A percentile compares a stretch with the other conserved stretches of the same genome.
phyloP scores from a whole-genome alignment of 495 filamentous ascomycete species.

The Aspergillus carlsbadensis region DNA sequence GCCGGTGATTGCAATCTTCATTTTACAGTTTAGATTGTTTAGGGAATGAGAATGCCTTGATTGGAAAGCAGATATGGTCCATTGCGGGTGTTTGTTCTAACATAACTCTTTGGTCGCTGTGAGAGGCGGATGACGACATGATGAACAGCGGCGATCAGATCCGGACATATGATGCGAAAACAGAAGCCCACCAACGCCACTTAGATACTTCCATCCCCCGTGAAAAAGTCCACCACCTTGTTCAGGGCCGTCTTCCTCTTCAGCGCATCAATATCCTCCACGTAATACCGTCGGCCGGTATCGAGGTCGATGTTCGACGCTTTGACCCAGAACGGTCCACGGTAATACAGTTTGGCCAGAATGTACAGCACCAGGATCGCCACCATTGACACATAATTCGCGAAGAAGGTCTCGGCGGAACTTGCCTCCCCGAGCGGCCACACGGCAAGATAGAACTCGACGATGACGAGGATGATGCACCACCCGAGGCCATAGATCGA shows the following conservation, averaged over 20 bases:
- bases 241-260: background rate
- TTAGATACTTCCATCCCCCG: slow-evolving; percentile 1
- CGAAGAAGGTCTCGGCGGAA: slow-evolving; percentile 27
- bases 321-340: slow-evolving; percentile 29
- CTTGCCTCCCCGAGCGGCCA: slow-evolving; percentile 20
- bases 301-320: slow-evolving; percentile 30
- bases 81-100: too few relatives aligned
- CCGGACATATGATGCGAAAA: too few relatives aligned
- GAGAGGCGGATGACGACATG: too few relatives aligned
- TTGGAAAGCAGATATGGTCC: too few relatives aligned
- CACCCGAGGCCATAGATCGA: slow-evolving; percentile 24
- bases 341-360: slow-evolving; percentile 21
- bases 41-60: too few relatives aligned
- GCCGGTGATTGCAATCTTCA: slow-evolving; percentile 26
- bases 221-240: background rate
- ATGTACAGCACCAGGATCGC: slow-evolving; percentile 26
- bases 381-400: slow-evolving; percentile 24
- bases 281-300: background rate
- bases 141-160: too few relatives aligned
- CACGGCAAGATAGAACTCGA: slow-evolving; percentile 27
- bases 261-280: background rate
- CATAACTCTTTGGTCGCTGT: too few relatives aligned
- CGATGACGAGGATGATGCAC: slow-evolving; percentile 27
- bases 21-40: too few relatives aligned
- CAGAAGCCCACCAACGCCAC: too few relatives aligned